Percentiles rank a stretch among this genome's conserved stretches.
Evolutionary conservation across 352 stramenopile genomes (phyloP).

Genomic region (Plasmopara halstedii): DNA sequence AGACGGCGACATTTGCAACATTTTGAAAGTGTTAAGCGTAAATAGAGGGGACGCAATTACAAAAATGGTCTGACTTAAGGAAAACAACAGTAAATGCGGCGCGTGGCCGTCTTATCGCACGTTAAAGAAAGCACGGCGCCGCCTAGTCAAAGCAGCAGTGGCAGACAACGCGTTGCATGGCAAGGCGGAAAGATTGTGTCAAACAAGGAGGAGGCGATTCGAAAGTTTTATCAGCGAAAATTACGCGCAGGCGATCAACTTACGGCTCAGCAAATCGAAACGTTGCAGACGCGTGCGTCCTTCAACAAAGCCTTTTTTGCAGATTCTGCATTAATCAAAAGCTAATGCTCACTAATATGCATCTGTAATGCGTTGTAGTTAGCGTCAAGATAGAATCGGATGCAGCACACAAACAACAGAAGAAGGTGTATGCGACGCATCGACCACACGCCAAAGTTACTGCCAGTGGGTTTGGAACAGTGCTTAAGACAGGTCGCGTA

Average conservation of each 20-base stretch:
- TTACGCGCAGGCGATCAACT: slow-evolving; percentile 34
- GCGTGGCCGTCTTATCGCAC: slow-evolving; percentile 56
- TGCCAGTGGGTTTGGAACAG: slow-evolving; percentile 22
- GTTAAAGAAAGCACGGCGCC: slow-evolving; percentile 48
- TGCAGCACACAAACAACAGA: slow-evolving; percentile 19
- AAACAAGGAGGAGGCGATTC: slow-evolving; percentile 82
- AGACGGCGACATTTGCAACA: slow-evolving; percentile 5
- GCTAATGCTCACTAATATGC: background rate
- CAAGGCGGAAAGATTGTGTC: slow-evolving; percentile 72
- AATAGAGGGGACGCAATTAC: background rate
- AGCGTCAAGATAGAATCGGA: slow-evolving; percentile 11
- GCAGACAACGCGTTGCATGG: slow-evolving; percentile 53
- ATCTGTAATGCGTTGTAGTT: slow-evolving; percentile 8
- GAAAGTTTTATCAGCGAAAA: slow-evolving; percentile 82
- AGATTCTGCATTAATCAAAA: too few relatives aligned
- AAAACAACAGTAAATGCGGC: slow-evolving; percentile 14
- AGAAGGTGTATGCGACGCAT: slow-evolving; percentile 40
- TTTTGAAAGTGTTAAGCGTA: slow-evolving; percentile 3
- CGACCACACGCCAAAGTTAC: slow-evolving; percentile 43
- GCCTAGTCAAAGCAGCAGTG: slow-evolving; percentile 11
- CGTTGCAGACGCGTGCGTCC: slow-evolving; percentile 38
- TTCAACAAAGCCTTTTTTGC: background rate
- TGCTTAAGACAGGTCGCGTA: slow-evolving; percentile 58
- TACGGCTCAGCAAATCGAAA: slow-evolving; percentile 38
- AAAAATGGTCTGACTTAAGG: background rate